A percentile compares a stretch with the other conserved stretches of the same genome.
Conservation (phyloP, 2,329 filamentous ascomycete species). For the Fusarium lateritium region DNA sequence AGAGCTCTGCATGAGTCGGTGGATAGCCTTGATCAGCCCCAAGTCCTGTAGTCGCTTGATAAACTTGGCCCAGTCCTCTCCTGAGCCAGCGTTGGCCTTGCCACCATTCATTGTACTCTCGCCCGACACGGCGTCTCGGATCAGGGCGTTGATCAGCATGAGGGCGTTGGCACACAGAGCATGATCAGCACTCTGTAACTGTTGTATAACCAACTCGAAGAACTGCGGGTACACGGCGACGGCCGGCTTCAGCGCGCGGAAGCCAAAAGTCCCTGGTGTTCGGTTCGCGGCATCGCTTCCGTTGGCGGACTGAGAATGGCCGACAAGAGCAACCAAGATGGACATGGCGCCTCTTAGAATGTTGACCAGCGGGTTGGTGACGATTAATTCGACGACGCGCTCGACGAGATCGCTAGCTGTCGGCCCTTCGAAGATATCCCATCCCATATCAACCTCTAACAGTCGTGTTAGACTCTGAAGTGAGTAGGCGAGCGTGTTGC, state of each 20-base stretch:
- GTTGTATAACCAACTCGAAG: constrained; percentile 91
- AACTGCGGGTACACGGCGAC: constrained; percentile 94
- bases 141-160: constrained; percentile 94
- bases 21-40: constrained; percentile 92
- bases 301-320: constrained; percentile 78
- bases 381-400: constrained; percentile 90
- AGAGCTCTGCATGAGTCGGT: constrained; percentile 93
- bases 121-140: constrained; percentile 88
- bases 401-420: constrained; percentile 77
- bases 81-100: constrained; percentile 48
- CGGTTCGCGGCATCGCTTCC: constrained; percentile 53
- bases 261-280: constrained; percentile 80
- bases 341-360: constrained; percentile 97
- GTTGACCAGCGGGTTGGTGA: constrained; percentile 96
- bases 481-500: constrained; percentile 96
- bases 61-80: constrained; percentile 92
- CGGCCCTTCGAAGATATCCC: constrained; percentile 84
- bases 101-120: constrained; percentile 67
- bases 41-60: constrained; percentile 94
- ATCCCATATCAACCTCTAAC: constrained; percentile 97
- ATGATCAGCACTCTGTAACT: constrained; percentile 94
- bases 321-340: constrained; percentile 92
- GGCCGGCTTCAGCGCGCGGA: constrained; percentile 91
- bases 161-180: constrained; percentile 95
- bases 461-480: constrained; percentile 89